These are phyloP conservation scores for Stereocaulon alpinum DNA, from an alignment of 495 filamentous ascomycete species.

Conservation along the genomic window DNA sequence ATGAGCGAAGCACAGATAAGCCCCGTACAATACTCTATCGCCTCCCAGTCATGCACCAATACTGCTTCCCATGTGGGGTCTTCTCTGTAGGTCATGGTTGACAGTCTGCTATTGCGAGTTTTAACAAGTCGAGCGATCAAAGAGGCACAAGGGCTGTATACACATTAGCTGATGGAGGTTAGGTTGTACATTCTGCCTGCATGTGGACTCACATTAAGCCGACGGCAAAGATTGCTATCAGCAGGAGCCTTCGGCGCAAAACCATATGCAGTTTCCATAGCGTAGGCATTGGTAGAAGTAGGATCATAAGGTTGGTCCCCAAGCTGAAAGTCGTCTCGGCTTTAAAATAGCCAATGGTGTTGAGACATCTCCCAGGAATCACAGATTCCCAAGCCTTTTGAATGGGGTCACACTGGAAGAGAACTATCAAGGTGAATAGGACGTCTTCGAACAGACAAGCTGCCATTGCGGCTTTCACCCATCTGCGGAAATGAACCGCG, in stretches of 20 bases:
- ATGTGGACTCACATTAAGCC: slow-evolving; percentile 2
- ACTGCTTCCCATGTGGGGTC: slow-evolving; percentile 4
- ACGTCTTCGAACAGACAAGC: background rate
- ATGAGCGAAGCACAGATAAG: slow-evolving; percentile 8
- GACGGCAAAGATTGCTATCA: slow-evolving; percentile 7
- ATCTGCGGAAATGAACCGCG: background rate
- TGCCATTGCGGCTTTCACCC: background rate
- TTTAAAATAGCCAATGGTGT: background rate
- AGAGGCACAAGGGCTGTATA: background rate
- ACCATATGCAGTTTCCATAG: slow-evolving; percentile 9
- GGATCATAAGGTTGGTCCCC: background rate
- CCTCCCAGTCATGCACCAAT: slow-evolving; percentile 1
- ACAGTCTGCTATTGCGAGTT: background rate
- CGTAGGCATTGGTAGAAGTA: slow-evolving; percentile 8
- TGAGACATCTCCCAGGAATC: background rate
- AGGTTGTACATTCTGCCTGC: no score
- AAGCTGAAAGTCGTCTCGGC: background rate
- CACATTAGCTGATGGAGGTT: background rate
- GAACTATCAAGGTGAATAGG: background rate
- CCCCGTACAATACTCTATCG: slow-evolving; percentile 2
- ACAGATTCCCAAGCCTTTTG: background rate
- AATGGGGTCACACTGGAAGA: slow-evolving; percentile 11
- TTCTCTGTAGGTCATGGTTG: no score
- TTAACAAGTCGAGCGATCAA: background rate
- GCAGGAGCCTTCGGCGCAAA: background rate